Evolutionary conservation across 495 filamentous ascomycete genomes (phyloP).

Genomic region (Lophiostoma macrostomum): DNA sequence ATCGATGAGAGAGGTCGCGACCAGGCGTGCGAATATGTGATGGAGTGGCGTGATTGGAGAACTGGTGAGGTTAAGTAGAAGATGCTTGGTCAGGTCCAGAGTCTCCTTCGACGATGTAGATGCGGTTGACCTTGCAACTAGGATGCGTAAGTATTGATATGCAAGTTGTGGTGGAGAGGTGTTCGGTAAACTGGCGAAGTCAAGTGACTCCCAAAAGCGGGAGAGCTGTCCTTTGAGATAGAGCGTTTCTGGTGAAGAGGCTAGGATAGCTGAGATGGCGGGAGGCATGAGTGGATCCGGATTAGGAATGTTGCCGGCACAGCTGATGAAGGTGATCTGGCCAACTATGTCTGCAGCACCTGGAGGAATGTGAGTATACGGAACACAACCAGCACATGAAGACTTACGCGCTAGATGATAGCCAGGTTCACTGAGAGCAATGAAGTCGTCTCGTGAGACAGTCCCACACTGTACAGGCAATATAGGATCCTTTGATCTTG

Average conservation of each 20-base stretch:
- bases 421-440: conserved; percentile 20
- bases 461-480: conserved; percentile 18
- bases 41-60: conserved; percentile 20
- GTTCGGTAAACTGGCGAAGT: conserved; percentile 15
- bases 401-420: conserved; percentile 29
- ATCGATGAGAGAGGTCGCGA: conserved; percentile 25
- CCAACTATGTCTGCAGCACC: conserved; percentile 28
- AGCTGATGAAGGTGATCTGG: conserved; percentile 18
- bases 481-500: conserved; percentile 13
- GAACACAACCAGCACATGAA: too few species aligned
- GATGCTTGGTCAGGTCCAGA: conserved; percentile 17
- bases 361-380: neutral
- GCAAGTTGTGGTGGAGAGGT: conserved; percentile 26
- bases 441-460: conserved; percentile 20
- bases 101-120: conserved; percentile 13
- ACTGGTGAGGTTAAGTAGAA: conserved; percentile 14
- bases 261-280: conserved; percentile 15
- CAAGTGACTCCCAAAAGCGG: conserved; percentile 20
- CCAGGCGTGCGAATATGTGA: conserved; percentile 29
- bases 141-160: conserved; percentile 24
- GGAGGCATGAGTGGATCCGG: conserved; percentile 16
- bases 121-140: conserved; percentile 17
- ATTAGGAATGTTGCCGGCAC: conserved; percentile 21
- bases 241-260: conserved; percentile 8
- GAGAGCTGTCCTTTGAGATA: conserved; percentile 27